Evolutionary conservation across 2,329 filamentous ascomycete species (phyloP), one percentile per base, ranked within the genome.

Genomic region (Apiospora marii): DNA sequence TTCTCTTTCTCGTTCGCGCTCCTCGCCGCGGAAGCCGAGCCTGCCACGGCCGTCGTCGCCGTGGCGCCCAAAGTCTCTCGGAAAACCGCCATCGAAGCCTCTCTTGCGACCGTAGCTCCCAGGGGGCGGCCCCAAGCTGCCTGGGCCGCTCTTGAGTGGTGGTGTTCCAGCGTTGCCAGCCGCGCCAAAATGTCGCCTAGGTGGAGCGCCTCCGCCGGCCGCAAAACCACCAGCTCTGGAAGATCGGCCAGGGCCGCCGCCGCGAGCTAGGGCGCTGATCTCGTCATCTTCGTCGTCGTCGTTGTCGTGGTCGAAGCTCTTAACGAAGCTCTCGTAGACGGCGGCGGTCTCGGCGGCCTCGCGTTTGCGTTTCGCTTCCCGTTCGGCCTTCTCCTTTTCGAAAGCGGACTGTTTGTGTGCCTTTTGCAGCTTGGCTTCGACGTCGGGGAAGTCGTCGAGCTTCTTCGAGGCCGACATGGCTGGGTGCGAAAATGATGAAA

Each of bases 331-430:
- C 77, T 94, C 91, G 81, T 95, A 93, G 0, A 95, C 94, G 34
- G 94, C 94, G 30, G 93, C 94, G 8, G 94, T 97, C 83, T 98
- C 95, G 76, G 92, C 94, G 78, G 92, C 93, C 82, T 97, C 95
- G 76, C 94, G 90, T 77, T 90, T 88, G 73, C 93, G 92, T 84
- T 98, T 98, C 34, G 94, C 94, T 85, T 97, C 94, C 72, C 93
- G 94, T 81, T 97, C 94, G 73, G 94, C 94, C 82, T 93, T 94
- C 81, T 97, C 93, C 77, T 92, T 92, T 84, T 98, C 95, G 81
- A 97, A 98, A 37, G 93, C 88, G 27, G 94, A 97, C 80, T 96
- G 94, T 83, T 95, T 96, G 74, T 92, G 88, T 0, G 94, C 91
- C 68, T 94, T 94, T 72, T 92, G 90, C 69, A 96, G 90, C 83